phyloP scores from a whole-genome alignment of 257 asterid genomes.

The Schizonepeta tenuifolia region DNA sequence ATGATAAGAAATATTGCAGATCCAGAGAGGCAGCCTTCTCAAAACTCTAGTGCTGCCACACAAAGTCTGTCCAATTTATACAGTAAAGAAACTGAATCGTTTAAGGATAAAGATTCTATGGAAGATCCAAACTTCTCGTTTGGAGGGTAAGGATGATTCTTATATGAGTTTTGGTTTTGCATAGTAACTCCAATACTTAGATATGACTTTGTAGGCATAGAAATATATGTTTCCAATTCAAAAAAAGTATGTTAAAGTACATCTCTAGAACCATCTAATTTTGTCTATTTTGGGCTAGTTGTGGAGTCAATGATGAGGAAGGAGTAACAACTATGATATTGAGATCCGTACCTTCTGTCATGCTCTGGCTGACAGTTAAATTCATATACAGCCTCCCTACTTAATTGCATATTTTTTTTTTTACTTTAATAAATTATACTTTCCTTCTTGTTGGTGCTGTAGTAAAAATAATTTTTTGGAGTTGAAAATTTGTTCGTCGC shows the following conservation, averaged over 20 bases:
- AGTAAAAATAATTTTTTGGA: background rate
- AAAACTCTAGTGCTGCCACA: conserved; percentile 48
- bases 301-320: background rate
- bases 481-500: background rate
- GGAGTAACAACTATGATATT: background rate
- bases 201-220: background rate
- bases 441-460: background rate
- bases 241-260: background rate
- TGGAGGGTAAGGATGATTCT: conserved; percentile 72
- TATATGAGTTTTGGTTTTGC: conserved; percentile 18
- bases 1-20: conserved; percentile 77
- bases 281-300: background rate
- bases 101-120: conserved; percentile 50
- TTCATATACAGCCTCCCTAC: background rate
- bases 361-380: background rate
- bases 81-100: conserved; percentile 49
- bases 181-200: conserved; percentile 12
- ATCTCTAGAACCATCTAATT: background rate
- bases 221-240: background rate
- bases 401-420: background rate
- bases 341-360: background rate
- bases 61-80: conserved; percentile 47
- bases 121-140: conserved; percentile 51
- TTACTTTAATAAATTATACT: too few species aligned
- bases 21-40: conserved; percentile 62